phyloP scores from a whole-genome alignment of 768 basidiomycete genomes.

The Russula compacta region DNA sequence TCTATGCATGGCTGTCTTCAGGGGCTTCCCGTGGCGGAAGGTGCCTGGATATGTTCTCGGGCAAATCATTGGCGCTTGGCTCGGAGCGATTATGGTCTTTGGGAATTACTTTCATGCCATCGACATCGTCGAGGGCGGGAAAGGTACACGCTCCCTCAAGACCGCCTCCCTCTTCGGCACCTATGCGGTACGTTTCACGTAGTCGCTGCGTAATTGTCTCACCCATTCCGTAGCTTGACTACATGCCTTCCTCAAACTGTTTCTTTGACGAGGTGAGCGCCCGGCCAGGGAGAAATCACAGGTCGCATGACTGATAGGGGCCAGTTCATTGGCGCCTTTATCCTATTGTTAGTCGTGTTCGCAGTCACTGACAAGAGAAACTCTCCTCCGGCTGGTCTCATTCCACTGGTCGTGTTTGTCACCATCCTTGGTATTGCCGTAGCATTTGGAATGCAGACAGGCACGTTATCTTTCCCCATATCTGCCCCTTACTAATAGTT shows the following conservation, averaged over 20 bases:
- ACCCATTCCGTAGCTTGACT: conserved; percentile 26
- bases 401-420: conserved; percentile 48
- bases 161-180: conserved; percentile 54
- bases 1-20: conserved; percentile 54
- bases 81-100: conserved; percentile 50
- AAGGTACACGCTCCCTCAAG: conserved; percentile 43
- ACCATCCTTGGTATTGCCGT: conserved; percentile 49
- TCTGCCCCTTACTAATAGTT: background rate
- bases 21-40: conserved; percentile 73
- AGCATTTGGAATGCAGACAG: conserved; percentile 53
- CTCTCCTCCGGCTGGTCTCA: conserved; percentile 36
- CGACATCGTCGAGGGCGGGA: conserved; percentile 50
- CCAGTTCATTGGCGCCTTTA: conserved; percentile 46
- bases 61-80: conserved; percentile 52
- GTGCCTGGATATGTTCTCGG: conserved; percentile 62
- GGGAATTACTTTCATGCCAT: conserved; percentile 63
- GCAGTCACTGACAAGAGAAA: conserved; percentile 47
- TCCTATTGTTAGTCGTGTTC: conserved; percentile 47
- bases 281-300: background rate
- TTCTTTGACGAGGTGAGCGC: conserved; percentile 38
- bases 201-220: background rate
- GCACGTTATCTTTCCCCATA: background rate
- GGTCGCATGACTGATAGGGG: background rate
- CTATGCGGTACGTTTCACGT: conserved; percentile 40
- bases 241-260: conserved; percentile 35